Conservation (phyloP, 352 stramenopile genomes). For the Halophytophthora batemanensis region DNA sequence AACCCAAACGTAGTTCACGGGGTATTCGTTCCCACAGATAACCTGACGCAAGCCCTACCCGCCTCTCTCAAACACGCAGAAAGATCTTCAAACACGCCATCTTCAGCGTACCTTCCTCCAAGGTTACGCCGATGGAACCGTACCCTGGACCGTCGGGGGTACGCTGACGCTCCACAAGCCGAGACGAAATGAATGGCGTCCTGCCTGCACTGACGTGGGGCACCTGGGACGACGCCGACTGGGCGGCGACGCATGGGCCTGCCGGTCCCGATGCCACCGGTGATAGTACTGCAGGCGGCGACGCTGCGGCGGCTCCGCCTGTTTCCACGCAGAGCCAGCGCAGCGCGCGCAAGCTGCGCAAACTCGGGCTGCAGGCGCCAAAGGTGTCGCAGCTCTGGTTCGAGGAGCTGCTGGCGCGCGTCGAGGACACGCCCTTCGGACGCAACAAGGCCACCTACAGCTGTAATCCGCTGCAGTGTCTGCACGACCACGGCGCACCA, state of each 20-base stretch:
- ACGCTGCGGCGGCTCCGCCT: background rate
- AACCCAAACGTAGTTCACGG: too few relatives aligned
- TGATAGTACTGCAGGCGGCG: background rate
- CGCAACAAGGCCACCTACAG: constrained; percentile 33
- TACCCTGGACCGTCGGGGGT: background rate
- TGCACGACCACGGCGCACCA: constrained; percentile 20
- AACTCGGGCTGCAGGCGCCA: constrained; percentile 42
- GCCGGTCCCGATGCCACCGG: background rate
- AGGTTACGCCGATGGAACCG: background rate
- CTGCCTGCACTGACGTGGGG: constrained; percentile 69
- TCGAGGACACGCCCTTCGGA: constrained; percentile 45
- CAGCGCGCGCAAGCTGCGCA: constrained; percentile 47
- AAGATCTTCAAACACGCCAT: background rate
- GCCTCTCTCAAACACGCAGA: too few relatives aligned
- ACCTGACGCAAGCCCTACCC: too few relatives aligned
- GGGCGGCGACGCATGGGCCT: constrained; percentile 1
- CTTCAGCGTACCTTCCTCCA: too few relatives aligned
- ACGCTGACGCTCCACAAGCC: background rate
- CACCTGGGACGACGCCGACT: constrained; percentile 56
- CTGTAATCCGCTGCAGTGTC: constrained; percentile 60
- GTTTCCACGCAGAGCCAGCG: constrained; percentile 26
- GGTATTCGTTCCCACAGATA: too few relatives aligned
- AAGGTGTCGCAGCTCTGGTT: constrained; percentile 66
- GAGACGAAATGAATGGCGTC: constrained; percentile 66
- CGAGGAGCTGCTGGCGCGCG: constrained; percentile 57